Base-by-base conservation (phyloP, 768 basidiomycete species). In the Tricholoma furcatifolium region DNA sequence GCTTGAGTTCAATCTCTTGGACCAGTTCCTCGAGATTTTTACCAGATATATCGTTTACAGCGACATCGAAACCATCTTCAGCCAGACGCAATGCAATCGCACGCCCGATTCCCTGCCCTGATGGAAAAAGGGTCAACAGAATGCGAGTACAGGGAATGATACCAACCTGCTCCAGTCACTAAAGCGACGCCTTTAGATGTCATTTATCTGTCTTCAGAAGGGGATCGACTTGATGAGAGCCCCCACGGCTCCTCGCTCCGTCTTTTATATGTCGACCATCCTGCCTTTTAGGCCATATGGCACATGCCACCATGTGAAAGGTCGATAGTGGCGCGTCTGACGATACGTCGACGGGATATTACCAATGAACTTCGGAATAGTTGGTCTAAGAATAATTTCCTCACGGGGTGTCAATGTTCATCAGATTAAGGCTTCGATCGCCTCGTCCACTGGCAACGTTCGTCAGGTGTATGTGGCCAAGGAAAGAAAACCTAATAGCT, bases 11-110 rank as follows among this genome's bases (percentile, higher is more conserved):
- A 7, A 72, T 63, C 23, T 66, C 63, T 2, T 60, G 42, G 0
- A 57, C 60, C 5, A 62, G 12, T 4, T 10, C 38, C 23, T 21
- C 39, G 14, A 54, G 48, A 21, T 39, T 31, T 4, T 34, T 35
- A 21, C 21, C 39, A 21, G 52, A 78, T 80, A 82, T 54, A 74
- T 76, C 11, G 40, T 59, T 61, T n/a, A 62, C 42, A 18, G 60
- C 57, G 23, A 62, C 56, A 46, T 63, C 60, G 31, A 54, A 59
- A 9, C 58, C 58, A 45, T 63, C 58, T 34, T 59, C 52, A 15
- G 62, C 62, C 6, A 62, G 41, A 11, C 58, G 56, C 18, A 63
- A 31, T 17, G 62, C 58, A 41, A 61, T 60, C 7, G 60, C 62
- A 20, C 51, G 40, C n/a, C 60, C 60, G n/a, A 63, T 60, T 12